A percentile compares a stretch with the other conserved stretches of the same genome.
Conservation (phyloP, 164 flowering plant species). For the Akebia trifoliata region DNA sequence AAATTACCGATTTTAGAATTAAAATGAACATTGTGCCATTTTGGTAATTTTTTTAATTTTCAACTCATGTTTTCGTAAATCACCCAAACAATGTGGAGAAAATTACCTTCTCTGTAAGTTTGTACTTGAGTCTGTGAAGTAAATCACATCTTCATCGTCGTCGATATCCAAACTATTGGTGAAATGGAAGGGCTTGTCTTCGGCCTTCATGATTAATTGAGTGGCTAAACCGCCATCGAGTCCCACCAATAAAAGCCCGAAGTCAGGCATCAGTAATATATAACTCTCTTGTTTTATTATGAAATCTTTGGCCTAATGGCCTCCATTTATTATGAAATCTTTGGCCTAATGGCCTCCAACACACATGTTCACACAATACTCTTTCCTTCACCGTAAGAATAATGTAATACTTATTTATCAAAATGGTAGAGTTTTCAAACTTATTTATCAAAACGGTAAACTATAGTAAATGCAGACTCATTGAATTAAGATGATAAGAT, state of each 20-base stretch:
- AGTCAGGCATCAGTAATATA: slow-evolving; percentile 39
- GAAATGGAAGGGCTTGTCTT: slow-evolving; percentile 19
- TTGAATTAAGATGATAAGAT: too few species aligned
- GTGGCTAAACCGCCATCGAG: slow-evolving; percentile 18
- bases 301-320: slow-evolving; percentile 32
- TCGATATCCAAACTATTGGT: slow-evolving; percentile 41
- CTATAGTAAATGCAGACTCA: too few species aligned
- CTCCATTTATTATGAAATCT: slow-evolving; percentile 29
- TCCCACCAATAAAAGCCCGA: slow-evolving; percentile 33
- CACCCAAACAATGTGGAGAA: not conserved
- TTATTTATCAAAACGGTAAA: too few species aligned
- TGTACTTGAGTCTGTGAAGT: slow-evolving; percentile 44
- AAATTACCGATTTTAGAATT: too few species aligned
- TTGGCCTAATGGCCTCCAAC: slow-evolving; percentile 37
- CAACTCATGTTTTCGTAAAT: too few species aligned
- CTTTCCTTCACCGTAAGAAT: not conserved
- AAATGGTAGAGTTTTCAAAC: too few species aligned
- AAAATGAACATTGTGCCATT: not conserved
- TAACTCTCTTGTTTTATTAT: slow-evolving; percentile 26
- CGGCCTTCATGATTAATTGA: not conserved
- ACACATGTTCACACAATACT: slow-evolving; percentile 23
- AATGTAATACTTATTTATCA: not conserved
- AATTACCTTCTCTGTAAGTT: slow-evolving; percentile 35
- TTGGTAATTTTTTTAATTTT: too few species aligned
- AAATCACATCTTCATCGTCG: slow-evolving; percentile 22